A percentile compares a stretch with the other conserved stretches of the same genome.
Evolutionary conservation across 73 alveolate genomes (phyloP).

Genomic region (Blepharisma japonicum): DNA sequence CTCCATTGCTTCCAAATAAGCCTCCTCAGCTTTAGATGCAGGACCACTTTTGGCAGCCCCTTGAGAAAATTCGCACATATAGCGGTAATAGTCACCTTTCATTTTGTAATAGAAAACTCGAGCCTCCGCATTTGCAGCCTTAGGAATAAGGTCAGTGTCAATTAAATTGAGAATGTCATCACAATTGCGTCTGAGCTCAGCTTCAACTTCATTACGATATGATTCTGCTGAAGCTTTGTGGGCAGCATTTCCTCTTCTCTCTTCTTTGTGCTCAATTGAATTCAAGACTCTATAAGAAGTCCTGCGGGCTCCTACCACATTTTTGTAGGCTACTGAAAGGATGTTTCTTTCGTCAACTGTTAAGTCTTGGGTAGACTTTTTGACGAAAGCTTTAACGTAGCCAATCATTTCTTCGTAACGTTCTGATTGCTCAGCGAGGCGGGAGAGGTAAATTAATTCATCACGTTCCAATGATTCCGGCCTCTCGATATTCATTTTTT

Average conservation of each 20-base stretch:
- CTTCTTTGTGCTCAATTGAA: constrained; percentile 58
- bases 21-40: constrained; percentile 37
- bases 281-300: constrained; percentile 66
- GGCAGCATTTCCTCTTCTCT: constrained; percentile 55
- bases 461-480: constrained; percentile 1
- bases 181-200: constrained; percentile 58
- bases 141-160: constrained; percentile 51
- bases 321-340: constrained; percentile 64
- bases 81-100: constrained; percentile 78
- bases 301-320: constrained; percentile 61
- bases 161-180: constrained; percentile 49
- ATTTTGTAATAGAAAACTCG: constrained; percentile 64
- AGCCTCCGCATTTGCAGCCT: constrained; percentile 53
- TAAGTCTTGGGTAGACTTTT: constrained; percentile 43
- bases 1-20: constrained; percentile 42
- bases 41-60: constrained; percentile 38
- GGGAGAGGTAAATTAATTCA: constrained; percentile 43
- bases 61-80: constrained; percentile 56
- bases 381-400: constrained; percentile 47
- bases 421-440: constrained; percentile 57
- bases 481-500: no score
- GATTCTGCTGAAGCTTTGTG: constrained; percentile 60
- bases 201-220: constrained; percentile 55
- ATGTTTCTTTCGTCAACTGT: constrained; percentile 70
- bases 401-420: constrained; percentile 64